These are phyloP conservation scores for Prototheca wickerhamii DNA, from an alignment of 163 green algal species.

Conservation along the genomic window DNA sequence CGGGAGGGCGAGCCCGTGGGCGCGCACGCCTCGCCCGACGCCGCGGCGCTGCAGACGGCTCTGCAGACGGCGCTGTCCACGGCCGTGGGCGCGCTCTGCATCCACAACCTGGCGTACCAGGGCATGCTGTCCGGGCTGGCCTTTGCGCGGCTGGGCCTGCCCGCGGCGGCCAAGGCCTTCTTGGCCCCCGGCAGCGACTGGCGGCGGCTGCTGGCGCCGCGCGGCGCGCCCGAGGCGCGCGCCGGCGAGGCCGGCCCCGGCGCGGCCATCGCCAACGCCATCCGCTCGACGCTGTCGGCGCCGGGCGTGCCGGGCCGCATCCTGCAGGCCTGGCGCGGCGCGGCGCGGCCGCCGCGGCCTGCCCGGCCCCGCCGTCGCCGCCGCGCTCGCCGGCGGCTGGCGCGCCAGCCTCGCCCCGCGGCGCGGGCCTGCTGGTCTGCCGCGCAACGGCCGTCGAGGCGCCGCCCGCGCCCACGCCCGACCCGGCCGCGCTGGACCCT, in stretches of 20 bases:
- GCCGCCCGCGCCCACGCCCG: not conserved
- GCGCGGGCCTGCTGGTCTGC: too few species aligned
- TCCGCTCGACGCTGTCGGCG: too few species aligned
- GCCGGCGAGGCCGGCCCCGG: too few species aligned
- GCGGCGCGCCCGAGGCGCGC: too few species aligned
- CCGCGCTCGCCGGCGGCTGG: too few species aligned
- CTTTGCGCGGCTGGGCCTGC: constrained; percentile 44
- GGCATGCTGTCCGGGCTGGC: constrained; percentile 43
- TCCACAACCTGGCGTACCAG: constrained; percentile 94
- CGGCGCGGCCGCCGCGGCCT: too few species aligned
- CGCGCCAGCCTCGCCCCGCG: too few species aligned
- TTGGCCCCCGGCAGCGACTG: constrained; percentile 13
- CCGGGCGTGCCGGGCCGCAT: too few species aligned
- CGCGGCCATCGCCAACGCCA: too few species aligned
- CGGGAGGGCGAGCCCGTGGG: not conserved
- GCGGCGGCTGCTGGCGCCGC: not conserved
- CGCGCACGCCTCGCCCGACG: not conserved
- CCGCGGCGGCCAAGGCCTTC: constrained; percentile 11
- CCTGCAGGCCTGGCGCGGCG: too few species aligned
- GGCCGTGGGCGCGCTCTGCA: constrained; percentile 38
- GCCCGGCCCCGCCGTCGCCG: too few species aligned
- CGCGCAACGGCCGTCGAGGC: not conserved
- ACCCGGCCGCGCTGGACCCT: not conserved
- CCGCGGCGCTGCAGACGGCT: not conserved
- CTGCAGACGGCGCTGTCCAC: not conserved